phyloP scores from a whole-genome alignment of 2,329 filamentous ascomycete species.

The Stemphylium vesicarium region DNA sequence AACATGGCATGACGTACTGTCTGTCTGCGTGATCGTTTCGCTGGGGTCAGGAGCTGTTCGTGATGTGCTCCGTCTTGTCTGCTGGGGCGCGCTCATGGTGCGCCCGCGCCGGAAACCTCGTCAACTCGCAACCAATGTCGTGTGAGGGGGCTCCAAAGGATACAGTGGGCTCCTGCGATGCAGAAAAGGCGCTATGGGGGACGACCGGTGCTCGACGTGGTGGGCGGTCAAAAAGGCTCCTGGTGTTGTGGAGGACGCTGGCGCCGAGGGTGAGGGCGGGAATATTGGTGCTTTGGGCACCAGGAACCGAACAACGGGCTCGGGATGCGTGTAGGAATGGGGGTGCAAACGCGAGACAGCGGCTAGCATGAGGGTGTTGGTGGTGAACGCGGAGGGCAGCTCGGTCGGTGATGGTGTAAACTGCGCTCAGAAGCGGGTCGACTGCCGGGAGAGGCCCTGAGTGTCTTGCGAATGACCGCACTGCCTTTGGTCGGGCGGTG shows the following conservation, averaged over 20 bases:
- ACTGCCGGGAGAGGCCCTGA: constrained; percentile 20
- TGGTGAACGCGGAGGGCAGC: constrained; percentile 14
- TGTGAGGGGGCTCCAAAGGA: constrained; percentile 5
- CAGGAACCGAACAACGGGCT: constrained; percentile 13
- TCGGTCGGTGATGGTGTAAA: constrained; percentile 19
- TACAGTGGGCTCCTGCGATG: constrained; percentile 22
- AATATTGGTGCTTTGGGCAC: constrained; percentile 18
- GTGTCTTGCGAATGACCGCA: constrained; percentile 27
- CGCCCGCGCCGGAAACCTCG: constrained; percentile 40
- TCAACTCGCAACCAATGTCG: constrained; percentile 37
- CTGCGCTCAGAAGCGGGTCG: constrained; percentile 25
- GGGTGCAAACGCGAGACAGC: constrained; percentile 16
- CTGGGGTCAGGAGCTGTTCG: constrained; percentile 38
- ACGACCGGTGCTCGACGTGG: constrained; percentile 28
- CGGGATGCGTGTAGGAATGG: constrained; percentile 1
- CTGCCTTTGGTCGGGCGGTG: constrained; percentile 15
- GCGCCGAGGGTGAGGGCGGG: constrained; percentile 29
- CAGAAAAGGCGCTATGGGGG: constrained; percentile 17
- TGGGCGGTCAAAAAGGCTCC: constrained; percentile 38
- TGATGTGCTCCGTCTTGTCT: constrained; percentile 46
- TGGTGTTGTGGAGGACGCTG: constrained; percentile 27
- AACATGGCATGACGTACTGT: constrained; percentile 28
- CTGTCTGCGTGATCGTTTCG: constrained; percentile 22
- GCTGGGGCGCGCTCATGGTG: constrained; percentile 50
- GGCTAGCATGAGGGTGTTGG: constrained; percentile 23